Evolutionary conservation across 495 filamentous ascomycete genomes (phyloP).

Genomic region (Aspergillus cristatus): DNA sequence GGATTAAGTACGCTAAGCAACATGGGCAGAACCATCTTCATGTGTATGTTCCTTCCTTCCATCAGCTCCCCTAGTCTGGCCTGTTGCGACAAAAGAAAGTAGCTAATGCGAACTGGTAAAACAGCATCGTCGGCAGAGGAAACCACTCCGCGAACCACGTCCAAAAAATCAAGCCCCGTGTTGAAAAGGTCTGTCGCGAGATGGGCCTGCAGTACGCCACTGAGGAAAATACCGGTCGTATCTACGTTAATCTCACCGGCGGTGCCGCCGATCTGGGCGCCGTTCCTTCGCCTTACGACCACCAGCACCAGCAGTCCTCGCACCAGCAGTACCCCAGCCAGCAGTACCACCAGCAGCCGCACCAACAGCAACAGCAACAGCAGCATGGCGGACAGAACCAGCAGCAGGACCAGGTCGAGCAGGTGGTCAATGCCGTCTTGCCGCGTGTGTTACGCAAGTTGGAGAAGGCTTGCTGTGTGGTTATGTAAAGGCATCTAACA

Average conservation of each 20-base stretch:
- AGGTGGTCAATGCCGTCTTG: constrained; percentile 53
- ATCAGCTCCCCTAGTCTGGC: background rate
- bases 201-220: constrained; percentile 71
- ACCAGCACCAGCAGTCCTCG: constrained; percentile 20
- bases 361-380: constrained; percentile 29
- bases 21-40: constrained; percentile 70
- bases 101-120: background rate
- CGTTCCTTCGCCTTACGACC: constrained; percentile 17
- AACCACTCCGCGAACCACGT: constrained; percentile 73
- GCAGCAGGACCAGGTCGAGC: constrained; percentile 54
- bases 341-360: constrained; percentile 24
- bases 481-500: constrained; percentile 55
- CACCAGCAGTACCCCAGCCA: constrained; percentile 11
- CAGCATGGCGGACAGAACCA: constrained; percentile 33
- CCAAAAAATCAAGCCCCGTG: constrained; percentile 84
- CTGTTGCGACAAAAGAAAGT: background rate
- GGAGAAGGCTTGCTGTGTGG: constrained; percentile 61
- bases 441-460: constrained; percentile 53
- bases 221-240: constrained; percentile 79
- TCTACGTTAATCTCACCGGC: constrained; percentile 63
- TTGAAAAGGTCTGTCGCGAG: constrained; percentile 76
- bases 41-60: constrained; percentile 46
- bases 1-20: constrained; percentile 64
- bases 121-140: constrained; percentile 83
- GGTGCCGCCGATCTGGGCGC: constrained; percentile 48